Percentiles rank a stretch among this genome's conserved stretches.
phyloP scores from a whole-genome alignment of 768 basidiomycete genomes.

The Lentinula lateritia region DNA sequence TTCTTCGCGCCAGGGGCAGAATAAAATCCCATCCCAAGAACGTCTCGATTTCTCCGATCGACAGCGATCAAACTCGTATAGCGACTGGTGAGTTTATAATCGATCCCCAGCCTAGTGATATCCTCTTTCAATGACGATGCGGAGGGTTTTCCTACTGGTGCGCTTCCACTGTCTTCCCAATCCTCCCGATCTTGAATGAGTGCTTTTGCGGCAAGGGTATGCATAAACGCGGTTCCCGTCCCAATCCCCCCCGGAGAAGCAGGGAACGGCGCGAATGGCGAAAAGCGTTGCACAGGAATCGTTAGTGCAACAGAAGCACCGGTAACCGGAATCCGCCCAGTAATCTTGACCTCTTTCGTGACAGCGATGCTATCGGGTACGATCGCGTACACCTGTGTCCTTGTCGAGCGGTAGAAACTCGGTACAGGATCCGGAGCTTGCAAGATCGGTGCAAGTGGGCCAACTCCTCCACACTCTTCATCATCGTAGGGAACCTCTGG shows the following conservation, averaged over 20 bases:
- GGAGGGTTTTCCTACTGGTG: slow-evolving; percentile 5
- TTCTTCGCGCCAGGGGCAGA: too few relatives aligned
- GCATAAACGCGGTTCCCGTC: slow-evolving; percentile 29
- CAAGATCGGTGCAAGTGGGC: slow-evolving; percentile 22
- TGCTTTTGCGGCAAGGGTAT: slow-evolving; percentile 47
- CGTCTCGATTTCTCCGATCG: slow-evolving; percentile 17
- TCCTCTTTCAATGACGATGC: slow-evolving; percentile 19
- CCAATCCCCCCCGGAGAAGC: too few relatives aligned
- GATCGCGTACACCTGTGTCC: slow-evolving; percentile 10
- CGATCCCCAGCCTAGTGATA: slow-evolving; percentile 43
- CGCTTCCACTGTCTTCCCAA: slow-evolving; percentile 16
- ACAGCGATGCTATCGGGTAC: slow-evolving; percentile 14
- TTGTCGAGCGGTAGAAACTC: slow-evolving; percentile 25
- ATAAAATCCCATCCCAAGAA: not conserved
- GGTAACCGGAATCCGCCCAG: slow-evolving; percentile 8
- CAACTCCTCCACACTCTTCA: not conserved
- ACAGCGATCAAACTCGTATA: slow-evolving; percentile 56
- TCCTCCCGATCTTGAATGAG: slow-evolving; percentile 45
- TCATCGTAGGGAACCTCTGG: not conserved
- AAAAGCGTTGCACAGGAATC: not conserved
- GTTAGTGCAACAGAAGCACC: not conserved
- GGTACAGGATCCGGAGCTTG: slow-evolving; percentile 26
- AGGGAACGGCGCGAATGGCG: not conserved
- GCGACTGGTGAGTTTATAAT: slow-evolving; percentile 45
- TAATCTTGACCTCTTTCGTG: slow-evolving; percentile 20